Base-by-base conservation (phyloP, 202 grass and related monocot species). In the Tripidium arundinaceum region DNA sequence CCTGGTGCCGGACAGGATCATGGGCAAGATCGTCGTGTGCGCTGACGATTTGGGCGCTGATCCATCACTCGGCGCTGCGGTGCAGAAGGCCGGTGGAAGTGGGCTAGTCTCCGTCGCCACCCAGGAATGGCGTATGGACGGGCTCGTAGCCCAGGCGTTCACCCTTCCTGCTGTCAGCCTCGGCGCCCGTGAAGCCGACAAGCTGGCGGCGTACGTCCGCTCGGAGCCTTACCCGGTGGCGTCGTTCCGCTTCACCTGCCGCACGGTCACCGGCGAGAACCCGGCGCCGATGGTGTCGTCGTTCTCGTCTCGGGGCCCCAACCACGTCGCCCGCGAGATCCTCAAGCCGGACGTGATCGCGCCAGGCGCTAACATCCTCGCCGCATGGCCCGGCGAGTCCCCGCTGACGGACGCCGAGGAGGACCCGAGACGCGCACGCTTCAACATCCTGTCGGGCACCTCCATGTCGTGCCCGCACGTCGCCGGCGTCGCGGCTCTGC, bases 381-480 rank as follows among this genome's bases (percentile, higher is more conserved):
- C 73, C 0, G 90, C 87, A 1, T 90, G 87, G 87, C 40, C 72
- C 1, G 8, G 7, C 10, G 60, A 81, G 19, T 19, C 27, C 13
- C 41, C 49, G 1, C 49, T 52, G 19, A n/a, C 49, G 49, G 0
- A 8, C 18, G 19, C 18, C 49, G 49, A 52, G 49, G 49, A 8
- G 49, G 49, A 52, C 46, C 16, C 16, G 49, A 52, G 68, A 0
- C 7, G 40, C 47, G 31, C 29, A 1, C 19, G 45, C 8, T 83
- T 74, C 68, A 74, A 86, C 45, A 81, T 89, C 13, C 2, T 64
- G 0, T 92, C 83, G 15, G 34, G 94, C 49, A 97, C 94, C 36
- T 97, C 94, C 65, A 94, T 97, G 91, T 92, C 94, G 3, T 97
- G 94, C 75, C 92, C 94, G 10, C 94, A 98, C 81, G 64, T 98